Conservation (phyloP, 2,329 filamentous ascomycete genomes). For the Penicillium sp. region DNA sequence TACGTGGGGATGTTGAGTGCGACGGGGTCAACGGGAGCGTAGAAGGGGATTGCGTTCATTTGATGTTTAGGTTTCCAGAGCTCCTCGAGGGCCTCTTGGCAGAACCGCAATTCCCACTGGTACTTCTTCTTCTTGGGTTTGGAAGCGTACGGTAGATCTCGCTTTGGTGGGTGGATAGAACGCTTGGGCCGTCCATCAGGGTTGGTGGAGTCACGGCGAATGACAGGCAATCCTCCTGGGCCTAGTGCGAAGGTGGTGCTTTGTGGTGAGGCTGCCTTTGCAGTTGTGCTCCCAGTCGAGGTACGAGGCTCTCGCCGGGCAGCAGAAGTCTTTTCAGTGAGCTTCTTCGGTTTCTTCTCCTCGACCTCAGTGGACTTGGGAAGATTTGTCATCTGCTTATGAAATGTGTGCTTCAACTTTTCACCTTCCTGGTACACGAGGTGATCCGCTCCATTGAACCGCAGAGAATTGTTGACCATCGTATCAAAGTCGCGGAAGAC, state of each 20-base stretch:
- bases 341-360: conserved; percentile 62
- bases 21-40: conserved; percentile 86
- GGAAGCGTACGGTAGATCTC: conserved; percentile 86
- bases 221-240: conserved; percentile 76
- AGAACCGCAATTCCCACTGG: conserved; percentile 87
- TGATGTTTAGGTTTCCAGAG: conserved; percentile 75
- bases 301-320: conserved; percentile 55
- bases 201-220: conserved; percentile 81
- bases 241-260: conserved; percentile 73
- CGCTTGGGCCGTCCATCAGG: conserved; percentile 84
- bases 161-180: conserved; percentile 89
- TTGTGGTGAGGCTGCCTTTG: conserved; percentile 39
- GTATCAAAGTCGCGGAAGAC: conserved; percentile 76
- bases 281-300: conserved; percentile 44
- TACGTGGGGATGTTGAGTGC: conserved; percentile 93
- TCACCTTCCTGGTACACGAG: conserved; percentile 71
- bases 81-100: conserved; percentile 78
- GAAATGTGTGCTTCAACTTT: conserved; percentile 62
- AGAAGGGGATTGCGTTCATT: conserved; percentile 72
- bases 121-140: conserved; percentile 91
- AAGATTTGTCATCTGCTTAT: conserved; percentile 64
- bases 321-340: conserved; percentile 46
- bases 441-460: conserved; percentile 83
- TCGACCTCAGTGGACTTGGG: conserved; percentile 62
- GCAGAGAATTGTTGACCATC: conserved; percentile 76